A percentile compares a stretch with the other conserved stretches of the same genome.
Evolutionary conservation across 768 basidiomycete species (phyloP).

Genomic region (Cubamyces lactineus): DNA sequence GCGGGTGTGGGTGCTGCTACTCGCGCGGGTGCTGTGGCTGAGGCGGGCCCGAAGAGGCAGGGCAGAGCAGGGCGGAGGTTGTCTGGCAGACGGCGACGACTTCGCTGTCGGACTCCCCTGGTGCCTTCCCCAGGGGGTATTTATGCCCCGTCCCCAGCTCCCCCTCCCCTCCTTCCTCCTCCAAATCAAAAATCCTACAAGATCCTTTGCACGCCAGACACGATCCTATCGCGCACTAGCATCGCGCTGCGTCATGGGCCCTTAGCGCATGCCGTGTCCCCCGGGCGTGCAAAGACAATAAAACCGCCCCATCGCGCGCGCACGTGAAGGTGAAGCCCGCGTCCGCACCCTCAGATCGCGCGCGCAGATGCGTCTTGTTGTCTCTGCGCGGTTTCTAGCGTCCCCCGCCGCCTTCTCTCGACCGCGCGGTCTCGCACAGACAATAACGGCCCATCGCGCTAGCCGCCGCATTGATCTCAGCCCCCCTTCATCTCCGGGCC

Average conservation of each 20-base stretch:
- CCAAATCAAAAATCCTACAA: background rate
- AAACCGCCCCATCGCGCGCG: background rate
- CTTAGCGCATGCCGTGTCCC: background rate
- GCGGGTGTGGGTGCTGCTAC: background rate
- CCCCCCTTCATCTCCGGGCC: conserved; percentile 1
- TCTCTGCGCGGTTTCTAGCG: conserved; percentile 5
- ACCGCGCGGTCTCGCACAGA: background rate
- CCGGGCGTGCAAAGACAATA: conserved; percentile 9
- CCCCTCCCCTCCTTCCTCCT: background rate
- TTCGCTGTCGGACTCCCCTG: conserved; percentile 10
- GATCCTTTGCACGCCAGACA: background rate
- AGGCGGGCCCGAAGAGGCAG: background rate
- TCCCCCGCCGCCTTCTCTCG: background rate
- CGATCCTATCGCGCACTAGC: background rate
- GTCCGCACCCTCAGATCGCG: background rate
- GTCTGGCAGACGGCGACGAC: conserved; percentile 2
- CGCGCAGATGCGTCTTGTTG: background rate
- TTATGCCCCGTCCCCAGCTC: conserved; percentile 1
- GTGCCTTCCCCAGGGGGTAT: background rate
- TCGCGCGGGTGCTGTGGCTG: background rate
- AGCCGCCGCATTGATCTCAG: background rate
- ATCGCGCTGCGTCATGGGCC: background rate
- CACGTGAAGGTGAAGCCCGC: conserved; percentile 2
- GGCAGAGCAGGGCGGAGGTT: background rate
- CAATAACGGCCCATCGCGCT: conserved; percentile 7